phyloP scores from a whole-genome alignment of 2,329 filamentous ascomycete species.

The Huntiella decipiens region DNA sequence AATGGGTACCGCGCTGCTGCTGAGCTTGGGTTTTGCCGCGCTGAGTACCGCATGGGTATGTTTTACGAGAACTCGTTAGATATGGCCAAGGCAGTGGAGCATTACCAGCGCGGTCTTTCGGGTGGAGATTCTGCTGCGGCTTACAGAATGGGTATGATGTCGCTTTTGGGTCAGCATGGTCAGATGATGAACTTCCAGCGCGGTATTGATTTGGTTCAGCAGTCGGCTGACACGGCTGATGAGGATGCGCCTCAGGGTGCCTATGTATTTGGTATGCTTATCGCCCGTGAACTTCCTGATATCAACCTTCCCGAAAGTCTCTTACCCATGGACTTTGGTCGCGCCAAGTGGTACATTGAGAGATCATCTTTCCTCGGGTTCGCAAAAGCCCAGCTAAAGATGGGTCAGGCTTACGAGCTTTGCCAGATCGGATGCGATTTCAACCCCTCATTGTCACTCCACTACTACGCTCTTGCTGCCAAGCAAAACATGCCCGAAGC shows the following conservation, averaged over 20 bases:
- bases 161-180: conserved; percentile 79
- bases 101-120: conserved; percentile 69
- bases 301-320: conserved; percentile 56
- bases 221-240: conserved; percentile 71
- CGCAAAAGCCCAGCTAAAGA: conserved; percentile 88
- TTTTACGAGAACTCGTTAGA: conserved; percentile 93
- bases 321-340: conserved; percentile 51
- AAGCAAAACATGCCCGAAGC: conserved; percentile 86
- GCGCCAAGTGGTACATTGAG: conserved; percentile 74
- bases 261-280: conserved; percentile 88
- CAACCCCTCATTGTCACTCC: conserved; percentile 74
- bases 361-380: conserved; percentile 94
- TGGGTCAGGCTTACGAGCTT: conserved; percentile 89
- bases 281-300: conserved; percentile 79
- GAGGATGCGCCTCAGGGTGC: conserved; percentile 94
- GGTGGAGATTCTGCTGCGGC: conserved; percentile 72
- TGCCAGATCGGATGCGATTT: conserved; percentile 90
- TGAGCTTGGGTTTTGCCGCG: conserved; percentile 66
- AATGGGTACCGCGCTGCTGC: conserved; percentile 70
- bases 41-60: conserved; percentile 96
- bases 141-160: conserved; percentile 92
- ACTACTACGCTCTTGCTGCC: conserved; percentile 88
- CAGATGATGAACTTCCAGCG: conserved; percentile 61
- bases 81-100: conserved; percentile 70
- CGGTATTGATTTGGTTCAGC: conserved; percentile 66